phyloP scores from a whole-genome alignment of 2,329 filamentous ascomycete species.

The Rutstroemia sp. region DNA sequence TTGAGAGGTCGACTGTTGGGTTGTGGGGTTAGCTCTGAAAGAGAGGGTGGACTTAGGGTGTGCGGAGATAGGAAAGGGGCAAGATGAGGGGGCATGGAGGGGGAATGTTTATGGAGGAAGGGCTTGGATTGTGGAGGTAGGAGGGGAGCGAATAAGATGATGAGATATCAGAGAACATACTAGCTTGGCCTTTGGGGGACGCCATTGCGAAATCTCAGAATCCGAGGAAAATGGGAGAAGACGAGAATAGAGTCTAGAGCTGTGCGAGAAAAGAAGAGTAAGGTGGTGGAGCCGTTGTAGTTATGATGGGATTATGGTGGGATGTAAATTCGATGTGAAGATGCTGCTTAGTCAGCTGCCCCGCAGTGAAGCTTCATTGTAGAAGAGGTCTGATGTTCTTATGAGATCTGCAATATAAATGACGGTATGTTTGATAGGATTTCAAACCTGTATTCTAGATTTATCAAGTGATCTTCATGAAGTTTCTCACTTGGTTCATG shows the following conservation, averaged over 20 bases:
- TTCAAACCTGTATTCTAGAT: too few relatives aligned
- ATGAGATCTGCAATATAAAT: not conserved
- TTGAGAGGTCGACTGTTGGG: slow-evolving; percentile 57
- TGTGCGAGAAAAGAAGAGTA: not conserved
- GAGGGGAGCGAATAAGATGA: too few relatives aligned
- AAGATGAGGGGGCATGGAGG: too few relatives aligned
- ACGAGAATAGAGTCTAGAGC: not conserved
- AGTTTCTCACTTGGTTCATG: too few relatives aligned
- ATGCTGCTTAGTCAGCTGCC: not conserved
- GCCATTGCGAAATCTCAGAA: too few relatives aligned
- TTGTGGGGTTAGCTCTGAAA: not conserved
- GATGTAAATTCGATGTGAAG: not conserved
- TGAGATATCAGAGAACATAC: too few relatives aligned
- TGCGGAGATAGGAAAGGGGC: not conserved
- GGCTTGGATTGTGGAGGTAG: too few relatives aligned
- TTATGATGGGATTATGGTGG: not conserved
- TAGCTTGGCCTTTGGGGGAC: too few relatives aligned
- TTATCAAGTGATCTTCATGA: too few relatives aligned
- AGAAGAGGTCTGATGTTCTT: not conserved
- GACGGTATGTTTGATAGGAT: too few relatives aligned
- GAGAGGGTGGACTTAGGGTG: not conserved
- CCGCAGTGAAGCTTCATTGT: not conserved
- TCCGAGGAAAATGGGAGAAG: too few relatives aligned
- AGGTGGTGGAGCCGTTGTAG: not conserved
- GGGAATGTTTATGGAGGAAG: too few relatives aligned